Base-by-base conservation (phyloP, 192 early-diverging fungal genomes). In the Radiomyces spectabilis region DNA sequence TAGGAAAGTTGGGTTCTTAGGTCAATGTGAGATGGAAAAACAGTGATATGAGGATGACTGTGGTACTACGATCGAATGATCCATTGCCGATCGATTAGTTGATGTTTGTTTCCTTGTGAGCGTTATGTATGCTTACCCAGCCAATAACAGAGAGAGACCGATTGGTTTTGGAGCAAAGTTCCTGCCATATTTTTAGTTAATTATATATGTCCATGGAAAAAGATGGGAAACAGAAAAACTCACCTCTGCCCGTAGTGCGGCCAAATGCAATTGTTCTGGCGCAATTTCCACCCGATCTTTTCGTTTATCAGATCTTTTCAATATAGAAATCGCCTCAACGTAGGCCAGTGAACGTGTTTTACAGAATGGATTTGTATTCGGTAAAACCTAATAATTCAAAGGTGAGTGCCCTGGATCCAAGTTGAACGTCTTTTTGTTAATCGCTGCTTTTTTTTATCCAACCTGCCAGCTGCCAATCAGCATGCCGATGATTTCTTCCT, bases 401-500 rank as follows among this genome's bases (percentile, higher is more conserved):
- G n/a, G n/a, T n/a, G n/a, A n/a, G n/a, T n/a, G n/a, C n/a, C n/a
- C n/a, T n/a, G n/a, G n/a, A n/a, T n/a, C n/a, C n/a, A n/a, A n/a
- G n/a, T n/a, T n/a, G n/a, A n/a, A n/a, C n/a, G n/a, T n/a, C 41
- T 40, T 37, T 12, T 18, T 33, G 19, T 34, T 51, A 1, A 19
- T 37, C 4, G 27, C 19, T 45, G 27, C 24, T 19, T 45, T 21
- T 55, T 59, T 24, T 18, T 22, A 24, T 47, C 59, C 32, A 61
- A 77, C 75, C 38, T 67, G 60, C 76, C 76, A 78, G 41, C 70
- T 63, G 34, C 76, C 76, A 62, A 78, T 69, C 26, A 78, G 59
- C 71, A 78, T 61, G 21, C 76, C 76, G 55, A 78, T 78, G 32
- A 78, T 68, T 31, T 78, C 76, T 60, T 78, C 76, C 70, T 78